Evolutionary conservation across 805 yeast genomes (phyloP).

Genomic region (Cyberlindnera samutprakarnensis): DNA sequence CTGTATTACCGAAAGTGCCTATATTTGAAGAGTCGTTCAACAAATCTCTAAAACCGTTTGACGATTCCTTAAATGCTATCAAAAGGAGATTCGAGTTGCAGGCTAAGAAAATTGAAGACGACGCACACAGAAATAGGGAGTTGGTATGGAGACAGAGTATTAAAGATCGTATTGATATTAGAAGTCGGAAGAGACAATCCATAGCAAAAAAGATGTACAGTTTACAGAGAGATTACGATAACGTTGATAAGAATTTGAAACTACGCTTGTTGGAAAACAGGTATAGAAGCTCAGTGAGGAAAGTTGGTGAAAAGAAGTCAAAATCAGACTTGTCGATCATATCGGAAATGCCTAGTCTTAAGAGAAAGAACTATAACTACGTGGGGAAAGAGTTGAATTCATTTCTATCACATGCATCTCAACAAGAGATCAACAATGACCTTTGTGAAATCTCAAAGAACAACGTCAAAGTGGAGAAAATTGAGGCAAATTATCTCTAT

Average conservation of each 20-base stretch:
- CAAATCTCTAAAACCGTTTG: conserved; percentile 10
- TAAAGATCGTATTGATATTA: conserved; percentile 11
- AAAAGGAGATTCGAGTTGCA: conserved; percentile 14
- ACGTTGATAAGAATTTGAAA: conserved; percentile 7
- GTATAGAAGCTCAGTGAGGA: conserved; percentile 12
- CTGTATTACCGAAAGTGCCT: conserved; percentile 10
- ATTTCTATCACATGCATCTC: conserved; percentile 6
- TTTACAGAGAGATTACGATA: conserved; percentile 13
- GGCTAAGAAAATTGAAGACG: conserved; percentile 13
- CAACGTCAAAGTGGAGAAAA: conserved; percentile 9
- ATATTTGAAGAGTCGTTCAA: conserved; percentile 19
- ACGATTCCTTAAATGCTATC: conserved; percentile 5
- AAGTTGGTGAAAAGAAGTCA: conserved; percentile 14
- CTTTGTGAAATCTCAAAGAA: conserved; percentile 6
- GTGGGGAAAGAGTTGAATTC: not conserved
- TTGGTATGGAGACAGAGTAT: conserved; percentile 19
- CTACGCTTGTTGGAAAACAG: conserved; percentile 6
- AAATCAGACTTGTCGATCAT: conserved; percentile 10
- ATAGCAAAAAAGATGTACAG: not conserved
- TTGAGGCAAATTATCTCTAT: conserved; percentile 17
- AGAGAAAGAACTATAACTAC: not conserved
- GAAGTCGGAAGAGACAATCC: conserved; percentile 4
- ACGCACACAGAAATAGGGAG: conserved; percentile 10
- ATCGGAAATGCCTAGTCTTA: conserved; percentile 6
- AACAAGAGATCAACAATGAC: conserved; percentile 15